Conservation (phyloP, 768 basidiomycete genomes). For the Collybia mongolica region DNA sequence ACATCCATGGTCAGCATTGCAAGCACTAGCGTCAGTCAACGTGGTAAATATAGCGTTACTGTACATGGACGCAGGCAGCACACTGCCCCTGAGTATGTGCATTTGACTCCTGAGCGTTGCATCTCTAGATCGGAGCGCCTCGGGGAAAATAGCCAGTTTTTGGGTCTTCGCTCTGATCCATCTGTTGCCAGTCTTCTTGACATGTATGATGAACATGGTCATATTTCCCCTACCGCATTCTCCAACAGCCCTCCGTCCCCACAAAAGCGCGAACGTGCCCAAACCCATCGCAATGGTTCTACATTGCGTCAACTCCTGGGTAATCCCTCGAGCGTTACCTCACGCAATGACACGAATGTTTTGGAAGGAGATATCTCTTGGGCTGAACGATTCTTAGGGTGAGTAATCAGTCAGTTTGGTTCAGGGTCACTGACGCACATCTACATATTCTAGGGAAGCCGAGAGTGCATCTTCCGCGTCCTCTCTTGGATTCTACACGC, state of each 20-base stretch:
- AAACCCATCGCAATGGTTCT: conserved; percentile 62
- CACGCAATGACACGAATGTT: conserved; percentile 20
- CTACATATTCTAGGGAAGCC: conserved; percentile 38
- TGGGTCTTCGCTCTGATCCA: conserved; percentile 68
- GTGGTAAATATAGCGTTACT: conserved; percentile 72
- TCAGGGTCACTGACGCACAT: background rate
- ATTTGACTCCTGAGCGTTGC: conserved; percentile 25
- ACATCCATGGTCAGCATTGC: conserved; percentile 53
- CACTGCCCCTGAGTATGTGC: conserved; percentile 63
- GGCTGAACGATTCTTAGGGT: conserved; percentile 78
- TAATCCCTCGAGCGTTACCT: conserved; percentile 36
- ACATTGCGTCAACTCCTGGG: conserved; percentile 76
- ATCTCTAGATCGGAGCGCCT: conserved; percentile 32
- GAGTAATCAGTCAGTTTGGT: conserved; percentile 15
- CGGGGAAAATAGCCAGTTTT: conserved; percentile 48
- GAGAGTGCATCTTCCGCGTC: conserved; percentile 44
- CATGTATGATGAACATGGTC: conserved; percentile 73
- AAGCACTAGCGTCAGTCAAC: conserved; percentile 47
- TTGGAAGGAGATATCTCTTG: conserved; percentile 79
- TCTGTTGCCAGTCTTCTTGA: conserved; percentile 74
- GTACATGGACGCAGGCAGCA: conserved; percentile 62
- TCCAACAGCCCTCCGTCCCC: conserved; percentile 54
- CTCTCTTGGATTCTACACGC: conserved; percentile 50
- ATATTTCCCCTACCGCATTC: conserved; percentile 59
- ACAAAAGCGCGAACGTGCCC: conserved; percentile 42